Conservation (phyloP, 2,329 filamentous ascomycete genomes). For the Ophidiomyces ophidiicola region DNA sequence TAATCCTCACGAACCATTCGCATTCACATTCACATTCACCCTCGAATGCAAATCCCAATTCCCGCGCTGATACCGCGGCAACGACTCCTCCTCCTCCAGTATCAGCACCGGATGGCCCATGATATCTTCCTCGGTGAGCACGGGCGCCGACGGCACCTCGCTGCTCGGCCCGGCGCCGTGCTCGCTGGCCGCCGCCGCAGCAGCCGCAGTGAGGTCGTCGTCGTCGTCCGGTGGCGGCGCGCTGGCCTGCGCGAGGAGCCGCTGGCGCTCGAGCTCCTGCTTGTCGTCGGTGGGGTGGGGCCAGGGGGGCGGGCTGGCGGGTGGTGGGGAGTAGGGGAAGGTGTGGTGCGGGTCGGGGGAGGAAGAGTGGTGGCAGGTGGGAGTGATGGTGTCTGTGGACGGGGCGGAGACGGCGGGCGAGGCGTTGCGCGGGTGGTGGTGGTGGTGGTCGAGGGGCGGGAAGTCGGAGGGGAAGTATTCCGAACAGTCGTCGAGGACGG, state of each 20-base stretch:
- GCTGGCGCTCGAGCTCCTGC: conserved; percentile 57
- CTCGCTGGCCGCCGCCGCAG: not conserved
- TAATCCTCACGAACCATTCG: no score
- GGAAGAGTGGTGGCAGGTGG: conserved; percentile 5
- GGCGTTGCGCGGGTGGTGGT: conserved; percentile 16
- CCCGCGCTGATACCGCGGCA: conserved; percentile 34
- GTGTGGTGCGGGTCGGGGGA: not conserved
- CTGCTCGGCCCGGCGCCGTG: not conserved
- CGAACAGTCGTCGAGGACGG: conserved; percentile 30
- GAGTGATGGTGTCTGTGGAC: conserved; percentile 23
- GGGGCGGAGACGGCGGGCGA: conserved; percentile 18
- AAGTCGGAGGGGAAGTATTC: conserved; percentile 33
- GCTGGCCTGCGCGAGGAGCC: conserved; percentile 53
- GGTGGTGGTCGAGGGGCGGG: conserved; percentile 26
- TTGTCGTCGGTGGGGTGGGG: conserved; percentile 52
- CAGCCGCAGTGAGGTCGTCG: conserved; percentile 14
- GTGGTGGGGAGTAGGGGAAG: not conserved
- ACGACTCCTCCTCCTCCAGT: conserved; percentile 29
- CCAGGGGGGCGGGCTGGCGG: not conserved
- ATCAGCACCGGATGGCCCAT: conserved; percentile 24
- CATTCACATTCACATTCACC: no score
- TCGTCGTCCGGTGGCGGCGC: conserved; percentile 36
- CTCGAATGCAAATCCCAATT: conserved; percentile 9
- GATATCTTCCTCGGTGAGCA: conserved; percentile 45
- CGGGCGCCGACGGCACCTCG: conserved; percentile 32